Evolutionary conservation across 2,329 filamentous ascomycete species (phyloP).

Genomic region (Graphiopsis chlorocephala): DNA sequence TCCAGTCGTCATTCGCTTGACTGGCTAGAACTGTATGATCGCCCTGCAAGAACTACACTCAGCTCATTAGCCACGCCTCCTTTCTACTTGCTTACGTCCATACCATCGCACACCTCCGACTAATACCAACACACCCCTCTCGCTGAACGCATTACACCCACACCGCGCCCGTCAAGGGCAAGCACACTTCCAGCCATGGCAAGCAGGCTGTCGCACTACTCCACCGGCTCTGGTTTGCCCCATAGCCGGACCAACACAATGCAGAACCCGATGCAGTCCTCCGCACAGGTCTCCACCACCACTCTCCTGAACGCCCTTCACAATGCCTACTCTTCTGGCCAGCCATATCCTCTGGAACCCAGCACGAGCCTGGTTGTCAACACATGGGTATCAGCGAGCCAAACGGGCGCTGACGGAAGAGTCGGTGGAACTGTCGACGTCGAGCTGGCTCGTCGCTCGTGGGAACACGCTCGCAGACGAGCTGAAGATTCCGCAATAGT

Average conservation of each 20-base stretch:
- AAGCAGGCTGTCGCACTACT: constrained; percentile 61
- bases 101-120: background rate
- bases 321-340: constrained; percentile 76
- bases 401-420: constrained; percentile 65
- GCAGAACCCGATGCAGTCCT: constrained; percentile 51
- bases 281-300: constrained; percentile 83
- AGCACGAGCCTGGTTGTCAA: constrained; percentile 92
- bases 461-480: constrained; percentile 92
- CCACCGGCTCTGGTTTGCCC: constrained; percentile 56
- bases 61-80: background rate
- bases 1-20: constrained; percentile 15
- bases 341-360: constrained; percentile 83
- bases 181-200: constrained; percentile 48
- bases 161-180: constrained; percentile 1
- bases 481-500: constrained; percentile 95
- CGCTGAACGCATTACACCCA: constrained; percentile 4
- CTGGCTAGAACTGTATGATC: background rate
- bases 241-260: constrained; percentile 51
- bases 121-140: background rate
- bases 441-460: constrained; percentile 74
- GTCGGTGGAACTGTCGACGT: constrained; percentile 77
- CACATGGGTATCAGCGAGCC: constrained; percentile 84
- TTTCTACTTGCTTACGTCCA: constrained; percentile 1
- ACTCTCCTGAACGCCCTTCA: constrained; percentile 90
- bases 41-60: background rate